Evolutionary conservation across 805 yeast species (phyloP), one percentile per base, ranked within the genome.

Genomic region (Metschnikowia sp.): DNA sequence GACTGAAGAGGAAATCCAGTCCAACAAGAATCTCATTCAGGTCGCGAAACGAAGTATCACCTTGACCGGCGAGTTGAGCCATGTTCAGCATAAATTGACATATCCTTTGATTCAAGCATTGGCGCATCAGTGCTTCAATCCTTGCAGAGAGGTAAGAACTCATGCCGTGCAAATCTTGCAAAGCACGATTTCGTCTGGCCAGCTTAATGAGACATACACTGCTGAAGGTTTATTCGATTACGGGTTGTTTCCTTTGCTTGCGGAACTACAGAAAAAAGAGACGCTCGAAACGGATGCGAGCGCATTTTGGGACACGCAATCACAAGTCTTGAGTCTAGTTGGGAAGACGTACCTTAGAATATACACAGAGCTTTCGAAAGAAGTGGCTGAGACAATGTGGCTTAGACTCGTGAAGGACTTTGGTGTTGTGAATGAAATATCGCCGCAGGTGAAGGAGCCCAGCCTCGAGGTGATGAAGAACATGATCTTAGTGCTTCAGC

Each of bases 81-180:
- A 31, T 50, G 57, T 66, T n/a, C 66, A 63, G 4, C 60, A 65
- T 42, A 69, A 65, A 41, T 56, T 68, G 18, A 70, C 81, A 55
- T 78, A 77, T 53, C 85, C 96, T 1, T 70, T 88, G 50, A 73
- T 86, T 29, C 92, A 88, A 60, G 95, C 95, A 0, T 72, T 90
- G 45, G 89, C 94, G 0, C 92, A 86, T 58, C 97, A 91, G 63
- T 87, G 96, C 62, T 77, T 86, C 61, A 90, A 90, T 58, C 96
- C 96, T 15, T 88, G 96, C 62, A 72, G 88, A 28, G 90, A 87
- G 59, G 70, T 90, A 10, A 72, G 96, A 35, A 65, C 77, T 0
- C 79, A 76, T 62, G 91, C 96, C 0, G 65, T 89, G 36, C 74
- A 75, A 18, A 64, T 79, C 0, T 73, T 91, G 43, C 86, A 86